Evolutionary conservation across 169 alveolate species (phyloP).

Genomic region (Condylostoma magnum): DNA sequence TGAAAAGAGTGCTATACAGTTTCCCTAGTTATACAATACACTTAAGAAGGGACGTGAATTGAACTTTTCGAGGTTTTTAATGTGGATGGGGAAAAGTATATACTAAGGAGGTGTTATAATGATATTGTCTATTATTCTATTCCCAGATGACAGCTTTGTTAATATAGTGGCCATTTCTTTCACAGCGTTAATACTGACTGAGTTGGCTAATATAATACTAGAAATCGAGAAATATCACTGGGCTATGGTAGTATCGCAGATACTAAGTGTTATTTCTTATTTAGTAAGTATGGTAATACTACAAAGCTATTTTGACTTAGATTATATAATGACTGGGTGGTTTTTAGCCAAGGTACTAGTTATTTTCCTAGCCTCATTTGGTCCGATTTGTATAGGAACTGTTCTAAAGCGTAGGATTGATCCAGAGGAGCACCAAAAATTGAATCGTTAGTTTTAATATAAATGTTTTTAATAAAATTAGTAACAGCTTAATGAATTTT

Average conservation of each 20-base stretch:
- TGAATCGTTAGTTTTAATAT: too few relatives aligned
- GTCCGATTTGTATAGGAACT: conserved; percentile 86
- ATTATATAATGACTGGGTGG: conserved; percentile 78
- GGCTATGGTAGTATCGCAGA: conserved; percentile 47
- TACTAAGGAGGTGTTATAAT: conserved; percentile 95
- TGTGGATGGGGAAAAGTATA: conserved; percentile 94
- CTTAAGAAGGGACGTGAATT: conserved; percentile 92
- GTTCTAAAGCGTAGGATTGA: conserved; percentile 73
- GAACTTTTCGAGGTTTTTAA: conserved; percentile 91
- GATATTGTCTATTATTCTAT: conserved; percentile 91
- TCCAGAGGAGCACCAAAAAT: conserved; percentile 54
- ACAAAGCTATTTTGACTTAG: conserved; percentile 88
- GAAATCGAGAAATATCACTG: conserved; percentile 89
- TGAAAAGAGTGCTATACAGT: conserved; percentile 71
- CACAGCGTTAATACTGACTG: conserved; percentile 93
- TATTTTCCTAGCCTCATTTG: conserved; percentile 91
- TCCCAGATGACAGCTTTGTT: conserved; percentile 87
- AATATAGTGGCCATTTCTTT: conserved; percentile 94
- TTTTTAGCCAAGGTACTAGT: conserved; percentile 88
- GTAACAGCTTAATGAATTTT: too few relatives aligned
- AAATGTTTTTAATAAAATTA: too few relatives aligned
- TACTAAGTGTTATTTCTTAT: conserved; percentile 44
- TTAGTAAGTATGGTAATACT: conserved; percentile 45
- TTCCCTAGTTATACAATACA: conserved; percentile 94
- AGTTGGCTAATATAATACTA: conserved; percentile 91